Percentiles rank a stretch among this genome's conserved stretches.
Conservation (phyloP, 768 basidiomycete genomes). For the Phlebiopsis flavidoalba region DNA sequence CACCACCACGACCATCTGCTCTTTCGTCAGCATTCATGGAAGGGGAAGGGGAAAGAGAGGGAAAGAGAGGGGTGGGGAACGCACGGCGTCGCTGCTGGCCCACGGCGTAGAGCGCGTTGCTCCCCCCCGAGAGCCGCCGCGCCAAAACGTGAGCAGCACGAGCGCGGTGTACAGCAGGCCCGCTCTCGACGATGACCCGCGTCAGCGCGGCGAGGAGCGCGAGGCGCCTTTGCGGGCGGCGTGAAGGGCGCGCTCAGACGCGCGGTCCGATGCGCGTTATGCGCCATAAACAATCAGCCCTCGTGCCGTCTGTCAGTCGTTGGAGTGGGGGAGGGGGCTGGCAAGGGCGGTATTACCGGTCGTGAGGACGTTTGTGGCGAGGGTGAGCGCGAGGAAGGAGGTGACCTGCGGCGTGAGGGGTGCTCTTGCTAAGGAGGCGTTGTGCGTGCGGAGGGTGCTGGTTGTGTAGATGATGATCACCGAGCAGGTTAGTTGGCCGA, state of each 20-base stretch:
- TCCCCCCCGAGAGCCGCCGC: neutral
- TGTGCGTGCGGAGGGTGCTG: neutral
- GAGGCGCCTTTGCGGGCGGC: too few species aligned
- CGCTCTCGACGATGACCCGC: conserved; percentile 8
- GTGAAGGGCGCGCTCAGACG: neutral
- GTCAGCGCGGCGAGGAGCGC: neutral
- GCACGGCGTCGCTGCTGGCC: conserved; percentile 7
- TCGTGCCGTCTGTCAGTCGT: neutral
- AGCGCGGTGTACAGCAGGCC: conserved; percentile 5
- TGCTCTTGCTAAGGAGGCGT: neutral
- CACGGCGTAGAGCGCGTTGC: conserved; percentile 9
- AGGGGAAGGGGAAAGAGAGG: neutral
- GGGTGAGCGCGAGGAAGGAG: conserved; percentile 3
- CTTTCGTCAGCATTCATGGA: neutral
- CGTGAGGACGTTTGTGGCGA: conserved; percentile 3
- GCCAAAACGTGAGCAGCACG: conserved; percentile 4
- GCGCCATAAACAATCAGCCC: neutral
- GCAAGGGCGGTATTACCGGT: conserved; percentile 1
- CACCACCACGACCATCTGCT: neutral
- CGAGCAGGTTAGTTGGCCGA: conserved; percentile 8
- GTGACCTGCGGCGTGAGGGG: conserved; percentile 2
- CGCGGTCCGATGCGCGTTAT: neutral
- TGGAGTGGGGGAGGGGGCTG: too few species aligned
- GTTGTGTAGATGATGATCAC: conserved; percentile 2
- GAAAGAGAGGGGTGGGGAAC: neutral